Conservation (phyloP, 768 basidiomycete genomes). For the Phylloporus sp. region DNA sequence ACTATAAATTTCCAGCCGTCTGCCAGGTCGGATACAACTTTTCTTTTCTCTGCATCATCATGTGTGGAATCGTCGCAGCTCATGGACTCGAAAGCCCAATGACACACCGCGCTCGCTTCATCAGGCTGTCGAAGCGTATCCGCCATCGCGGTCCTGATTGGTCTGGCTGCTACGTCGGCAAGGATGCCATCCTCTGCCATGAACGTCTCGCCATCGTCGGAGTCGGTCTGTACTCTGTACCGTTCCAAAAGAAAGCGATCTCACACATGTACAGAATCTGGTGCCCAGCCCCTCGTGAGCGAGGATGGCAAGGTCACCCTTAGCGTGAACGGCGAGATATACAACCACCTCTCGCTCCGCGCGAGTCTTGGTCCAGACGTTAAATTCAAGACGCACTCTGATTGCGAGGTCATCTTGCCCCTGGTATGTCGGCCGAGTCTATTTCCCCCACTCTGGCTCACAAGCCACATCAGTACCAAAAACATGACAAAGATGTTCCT, state of each 20-base stretch:
- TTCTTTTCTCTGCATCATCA: conserved; percentile 29
- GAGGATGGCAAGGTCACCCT: conserved; percentile 81
- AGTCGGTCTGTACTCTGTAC: conserved; percentile 61
- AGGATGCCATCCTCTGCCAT: conserved; percentile 80
- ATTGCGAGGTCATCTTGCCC: conserved; percentile 96
- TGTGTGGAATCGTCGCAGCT: conserved; percentile 92
- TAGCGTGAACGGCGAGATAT: conserved; percentile 98
- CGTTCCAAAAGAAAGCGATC: background rate
- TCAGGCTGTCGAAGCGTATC: conserved; percentile 84
- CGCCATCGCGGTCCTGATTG: conserved; percentile 97
- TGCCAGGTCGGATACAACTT: background rate
- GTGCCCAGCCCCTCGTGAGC: conserved; percentile 90
- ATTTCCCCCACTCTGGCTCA: background rate
- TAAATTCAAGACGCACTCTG: conserved; percentile 95
- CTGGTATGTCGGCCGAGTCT: conserved; percentile 49
- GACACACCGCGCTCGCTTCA: conserved; percentile 64
- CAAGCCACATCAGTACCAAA: conserved; percentile 59
- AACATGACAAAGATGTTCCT: conserved; percentile 75
- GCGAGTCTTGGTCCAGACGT: conserved; percentile 57
- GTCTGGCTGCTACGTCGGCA: conserved; percentile 92
- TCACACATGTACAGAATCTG: conserved; percentile 62
- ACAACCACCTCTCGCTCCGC: conserved; percentile 88
- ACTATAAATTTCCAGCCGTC: conserved; percentile 1
- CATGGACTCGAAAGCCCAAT: conserved; percentile 75
- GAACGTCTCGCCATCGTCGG: conserved; percentile 98